Conservation (phyloP, 192 early-diverging fungal genomes). For the Coemansia sp. region DNA sequence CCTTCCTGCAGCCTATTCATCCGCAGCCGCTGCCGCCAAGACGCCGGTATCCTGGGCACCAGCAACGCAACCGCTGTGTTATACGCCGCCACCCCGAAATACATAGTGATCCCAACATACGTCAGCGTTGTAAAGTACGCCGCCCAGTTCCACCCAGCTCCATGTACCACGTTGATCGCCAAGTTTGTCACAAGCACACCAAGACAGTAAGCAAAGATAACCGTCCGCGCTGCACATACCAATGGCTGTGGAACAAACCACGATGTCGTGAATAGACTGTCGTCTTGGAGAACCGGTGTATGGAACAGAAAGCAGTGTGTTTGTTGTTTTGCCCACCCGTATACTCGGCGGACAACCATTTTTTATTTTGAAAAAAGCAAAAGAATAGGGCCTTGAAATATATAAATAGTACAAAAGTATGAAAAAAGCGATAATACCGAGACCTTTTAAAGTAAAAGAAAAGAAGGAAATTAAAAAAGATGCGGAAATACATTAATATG, state of each 20-base stretch:
- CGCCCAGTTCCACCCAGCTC: constrained; percentile 49
- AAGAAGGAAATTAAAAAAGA: too few species aligned
- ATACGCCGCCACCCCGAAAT: constrained; percentile 41
- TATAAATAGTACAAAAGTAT: too few species aligned
- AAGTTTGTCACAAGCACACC: constrained; percentile 38
- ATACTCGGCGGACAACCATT: not conserved
- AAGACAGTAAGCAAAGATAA: constrained; percentile 35
- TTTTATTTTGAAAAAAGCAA: not conserved
- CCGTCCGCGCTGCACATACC: constrained; percentile 4
- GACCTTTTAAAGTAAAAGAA: too few species aligned
- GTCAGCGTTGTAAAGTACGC: constrained; percentile 52
- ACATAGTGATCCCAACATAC: constrained; percentile 36
- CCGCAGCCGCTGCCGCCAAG: not conserved
- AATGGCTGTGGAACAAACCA: constrained; percentile 33
- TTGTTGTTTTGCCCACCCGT: constrained; percentile 2
- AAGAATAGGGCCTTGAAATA: too few species aligned
- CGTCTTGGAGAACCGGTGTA: constrained; percentile 28
- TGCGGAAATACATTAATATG: too few species aligned
- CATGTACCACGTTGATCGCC: constrained; percentile 31
- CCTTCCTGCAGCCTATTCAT: not conserved
- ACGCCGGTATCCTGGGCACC: not conserved
- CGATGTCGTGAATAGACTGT: constrained; percentile 26
- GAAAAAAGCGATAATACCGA: too few species aligned
- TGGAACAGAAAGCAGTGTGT: constrained; percentile 34
- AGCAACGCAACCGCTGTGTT: constrained; percentile 17